phyloP scores from a whole-genome alignment of 345 rosid species.

The Euphorbia pulcherrima region DNA sequence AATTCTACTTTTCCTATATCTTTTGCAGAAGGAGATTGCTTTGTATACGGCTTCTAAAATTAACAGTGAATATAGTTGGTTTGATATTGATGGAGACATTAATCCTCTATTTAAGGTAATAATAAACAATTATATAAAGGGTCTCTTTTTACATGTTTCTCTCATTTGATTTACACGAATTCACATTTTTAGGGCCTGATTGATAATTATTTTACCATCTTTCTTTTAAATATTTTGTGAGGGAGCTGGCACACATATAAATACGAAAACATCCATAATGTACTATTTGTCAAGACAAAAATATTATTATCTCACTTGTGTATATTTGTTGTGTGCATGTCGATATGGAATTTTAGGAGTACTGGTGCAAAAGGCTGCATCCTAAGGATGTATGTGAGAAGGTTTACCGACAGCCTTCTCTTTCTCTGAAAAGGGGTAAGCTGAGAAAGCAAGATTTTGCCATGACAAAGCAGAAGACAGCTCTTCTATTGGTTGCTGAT shows the following conservation, averaged over 20 bases:
- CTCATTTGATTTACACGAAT: slow-evolving; percentile 1
- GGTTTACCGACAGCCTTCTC: slow-evolving; percentile 87
- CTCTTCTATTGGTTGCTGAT: slow-evolving; percentile 76
- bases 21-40: slow-evolving; percentile 91
- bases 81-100: slow-evolving; percentile 88
- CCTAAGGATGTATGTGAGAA: slow-evolving; percentile 93
- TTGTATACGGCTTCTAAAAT: slow-evolving; percentile 83
- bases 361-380: slow-evolving; percentile 96
- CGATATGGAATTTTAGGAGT: slow-evolving; percentile 54
- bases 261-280: slow-evolving; percentile 2
- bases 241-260: not conserved
- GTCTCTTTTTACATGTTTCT: not conserved
- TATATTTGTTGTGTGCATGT: slow-evolving; percentile 4
- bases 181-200: slow-evolving; percentile 2
- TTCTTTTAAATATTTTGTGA: not conserved
- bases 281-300: not conserved
- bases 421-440: slow-evolving; percentile 78
- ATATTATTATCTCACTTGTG: slow-evolving; percentile 8
- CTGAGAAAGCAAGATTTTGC: slow-evolving; percentile 83
- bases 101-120: slow-evolving; percentile 93
- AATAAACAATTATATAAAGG: not conserved
- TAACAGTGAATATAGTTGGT: slow-evolving; percentile 75
- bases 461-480: slow-evolving; percentile 67
- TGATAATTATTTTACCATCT: not conserved
- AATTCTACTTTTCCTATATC: slow-evolving; percentile 13